Percentiles rank a stretch among this genome's conserved stretches.
These are phyloP conservation scores for Jimgerdemannia lactiflua DNA, from an alignment of 192 early-diverging fungal species.

Conservation along the genomic window DNA sequence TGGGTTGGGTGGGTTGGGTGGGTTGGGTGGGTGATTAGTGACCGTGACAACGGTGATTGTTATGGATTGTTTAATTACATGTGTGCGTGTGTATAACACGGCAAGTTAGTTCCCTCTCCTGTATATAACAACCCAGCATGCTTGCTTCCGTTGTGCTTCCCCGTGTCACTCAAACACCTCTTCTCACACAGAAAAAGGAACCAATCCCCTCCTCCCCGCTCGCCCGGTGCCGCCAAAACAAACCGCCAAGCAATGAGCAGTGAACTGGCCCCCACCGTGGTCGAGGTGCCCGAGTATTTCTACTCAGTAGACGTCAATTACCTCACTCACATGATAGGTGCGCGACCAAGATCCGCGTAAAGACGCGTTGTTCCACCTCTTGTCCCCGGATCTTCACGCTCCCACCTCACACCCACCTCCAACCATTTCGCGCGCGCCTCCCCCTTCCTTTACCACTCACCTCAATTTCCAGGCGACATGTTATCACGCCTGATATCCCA, in stretches of 20 bases:
- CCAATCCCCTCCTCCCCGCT: no score
- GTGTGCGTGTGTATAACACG: no score
- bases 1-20: no score
- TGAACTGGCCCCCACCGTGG: background rate
- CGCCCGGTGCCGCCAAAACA: no score
- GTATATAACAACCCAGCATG: no score
- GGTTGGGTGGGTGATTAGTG: no score
- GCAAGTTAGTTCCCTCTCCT: no score
- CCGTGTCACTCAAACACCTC: no score
- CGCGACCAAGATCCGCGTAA: background rate
- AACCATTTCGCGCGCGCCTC: background rate
- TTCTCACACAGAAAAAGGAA: no score
- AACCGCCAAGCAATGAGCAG: background rate
- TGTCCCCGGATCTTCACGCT: background rate
- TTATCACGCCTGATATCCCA: conserved; percentile 52
- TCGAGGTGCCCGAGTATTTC: conserved; percentile 40
- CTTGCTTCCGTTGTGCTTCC: no score
- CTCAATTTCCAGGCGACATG: conserved; percentile 47
- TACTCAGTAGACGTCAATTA: conserved; percentile 46
- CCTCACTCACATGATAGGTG: conserved; percentile 50
- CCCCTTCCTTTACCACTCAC: background rate
- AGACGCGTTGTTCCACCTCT: background rate
- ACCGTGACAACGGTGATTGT: no score
- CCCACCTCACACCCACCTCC: background rate
- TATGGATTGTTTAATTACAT: no score